Base-by-base conservation (phyloP, 805 yeast genomes). In the Cyberlindnera xylosilytica region DNA sequence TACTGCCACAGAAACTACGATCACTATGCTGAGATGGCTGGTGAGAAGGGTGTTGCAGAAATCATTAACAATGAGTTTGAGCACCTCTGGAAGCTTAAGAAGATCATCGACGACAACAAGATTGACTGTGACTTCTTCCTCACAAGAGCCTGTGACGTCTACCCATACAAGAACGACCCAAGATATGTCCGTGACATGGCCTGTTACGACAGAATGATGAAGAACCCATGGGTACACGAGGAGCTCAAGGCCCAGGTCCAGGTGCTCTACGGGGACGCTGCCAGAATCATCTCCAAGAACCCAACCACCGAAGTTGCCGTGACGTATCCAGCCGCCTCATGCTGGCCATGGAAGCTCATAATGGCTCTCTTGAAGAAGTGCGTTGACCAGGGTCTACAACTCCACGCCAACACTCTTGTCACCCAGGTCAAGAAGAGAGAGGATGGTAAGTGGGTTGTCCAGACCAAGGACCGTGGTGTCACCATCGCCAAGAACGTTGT, bases 241-340 rank as follows among this genome's bases (percentile, higher is more conserved):
- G 58, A 56, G 7, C 45, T 58, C 41, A 63, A 61, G 42, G 49
- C 47, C 13, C 64, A 61, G 34, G 41, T 65, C 22, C 68, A 65
- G 44, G 49, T 68, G 6, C 26, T 51, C 4, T 48, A 42, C 34
- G 71, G 70, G 12, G 66, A 64, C 16, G 47, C 60, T 19, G 73
- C 80, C 52, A 67, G 77, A 61, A 55, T 61, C 42, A 71, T 74
- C 47, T 79, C 77, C 52, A 80, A 78, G 68, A 82, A 95, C 76
- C 72, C 81, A 44, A 87, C 87, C 65, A 97, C 98, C 56, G 95
- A 90, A 57, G 90, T 87, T 54, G 65, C 79, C 29, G 56, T 75
- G 42, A 65, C 82, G 2, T 63, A 61, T 42, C 68, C 73, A 6
- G 74, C 75, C 3, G 70, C 72, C 6, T 65, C 68, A 4, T 53